A percentile compares a stretch with the other conserved stretches of the same genome.
These are phyloP conservation scores for Mycosphaerelloides madeirae DNA, from an alignment of 2,329 filamentous ascomycete genomes.

Conservation along the genomic window DNA sequence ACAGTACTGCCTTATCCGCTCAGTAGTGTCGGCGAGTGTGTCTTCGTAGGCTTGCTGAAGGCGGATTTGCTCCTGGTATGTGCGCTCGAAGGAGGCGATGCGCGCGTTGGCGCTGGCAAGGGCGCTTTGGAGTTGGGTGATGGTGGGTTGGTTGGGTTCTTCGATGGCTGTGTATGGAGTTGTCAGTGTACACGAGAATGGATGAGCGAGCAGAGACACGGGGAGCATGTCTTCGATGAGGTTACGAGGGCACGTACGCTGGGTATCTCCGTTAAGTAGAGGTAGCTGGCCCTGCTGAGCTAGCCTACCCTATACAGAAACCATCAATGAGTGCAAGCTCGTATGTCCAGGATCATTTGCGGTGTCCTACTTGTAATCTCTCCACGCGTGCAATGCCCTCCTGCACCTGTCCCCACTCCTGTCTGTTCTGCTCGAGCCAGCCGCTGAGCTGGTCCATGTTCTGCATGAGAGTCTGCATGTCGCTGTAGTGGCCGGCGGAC, in stretches of 20 bases:
- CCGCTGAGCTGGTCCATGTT: conserved; percentile 33
- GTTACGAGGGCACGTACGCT: conserved; percentile 17
- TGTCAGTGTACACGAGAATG: not conserved
- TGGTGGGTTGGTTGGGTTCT: conserved; percentile 23
- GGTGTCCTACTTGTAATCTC: conserved; percentile 19
- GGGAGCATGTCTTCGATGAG: too few species aligned
- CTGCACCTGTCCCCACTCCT: conserved; percentile 32
- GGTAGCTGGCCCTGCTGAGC: conserved; percentile 19
- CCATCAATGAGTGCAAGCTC: conserved; percentile 7
- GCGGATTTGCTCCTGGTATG: conserved; percentile 23
- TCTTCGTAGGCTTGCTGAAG: conserved; percentile 39
- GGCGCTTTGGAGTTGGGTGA: conserved; percentile 25
- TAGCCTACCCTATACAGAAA: conserved; percentile 18
- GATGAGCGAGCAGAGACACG: not conserved
- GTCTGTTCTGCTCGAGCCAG: conserved; percentile 33
- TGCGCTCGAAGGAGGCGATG: conserved; percentile 25
- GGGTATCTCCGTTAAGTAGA: conserved; percentile 19
- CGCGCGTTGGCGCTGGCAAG: conserved; percentile 25
- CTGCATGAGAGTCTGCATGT: conserved; percentile 36
- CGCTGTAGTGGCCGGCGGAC: conserved; percentile 34
- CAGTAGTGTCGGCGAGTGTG: conserved; percentile 30
- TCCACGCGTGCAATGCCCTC: conserved; percentile 30
- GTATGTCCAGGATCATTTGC: conserved; percentile 1
- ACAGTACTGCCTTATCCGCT: conserved; percentile 31
- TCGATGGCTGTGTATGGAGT: conserved; percentile 15